Percentiles rank a stretch among this genome's conserved stretches.
Evolutionary conservation across 192 early-diverging fungal species (phyloP).

Genomic region (Backusella australiensis): DNA sequence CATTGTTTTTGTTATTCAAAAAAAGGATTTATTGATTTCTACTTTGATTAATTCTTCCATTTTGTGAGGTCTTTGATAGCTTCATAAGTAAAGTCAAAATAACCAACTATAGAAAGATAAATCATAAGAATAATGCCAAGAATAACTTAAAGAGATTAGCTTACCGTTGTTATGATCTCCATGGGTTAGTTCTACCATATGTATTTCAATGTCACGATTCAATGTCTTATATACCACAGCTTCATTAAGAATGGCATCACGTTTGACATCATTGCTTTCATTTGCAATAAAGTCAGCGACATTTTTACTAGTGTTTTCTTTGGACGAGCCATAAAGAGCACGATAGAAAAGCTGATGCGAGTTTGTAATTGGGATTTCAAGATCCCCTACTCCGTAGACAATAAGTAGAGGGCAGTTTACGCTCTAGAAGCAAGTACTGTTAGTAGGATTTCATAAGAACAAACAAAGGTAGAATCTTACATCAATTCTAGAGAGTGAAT

Average conservation of each 20-base stretch:
- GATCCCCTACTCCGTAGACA: conserved; percentile 24
- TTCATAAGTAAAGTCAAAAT: conserved; percentile 32
- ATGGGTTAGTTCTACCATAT: conserved; percentile 16
- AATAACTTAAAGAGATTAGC: not conserved
- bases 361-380: conserved; percentile 33
- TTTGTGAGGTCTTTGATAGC: conserved; percentile 21
- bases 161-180: conserved; percentile 40
- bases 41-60: not conserved
- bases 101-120: conserved; percentile 22
- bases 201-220: not conserved
- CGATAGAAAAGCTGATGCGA: conserved; percentile 34
- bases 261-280: not conserved
- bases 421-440: conserved; percentile 10
- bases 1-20: not conserved
- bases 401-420: conserved; percentile 30
- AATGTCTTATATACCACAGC: conserved; percentile 16
- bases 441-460: not conserved
- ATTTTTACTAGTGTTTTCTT: not conserved
- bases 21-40: not conserved
- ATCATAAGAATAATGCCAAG: not conserved
- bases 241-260: conserved; percentile 19
- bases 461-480: conserved; percentile 11
- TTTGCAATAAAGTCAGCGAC: not conserved
- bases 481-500: conserved; percentile 33
- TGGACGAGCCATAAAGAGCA: conserved; percentile 8